Evolutionary conservation across 2,329 filamentous ascomycete genomes (phyloP).

Genomic region (Pleurostoma richardsiae): DNA sequence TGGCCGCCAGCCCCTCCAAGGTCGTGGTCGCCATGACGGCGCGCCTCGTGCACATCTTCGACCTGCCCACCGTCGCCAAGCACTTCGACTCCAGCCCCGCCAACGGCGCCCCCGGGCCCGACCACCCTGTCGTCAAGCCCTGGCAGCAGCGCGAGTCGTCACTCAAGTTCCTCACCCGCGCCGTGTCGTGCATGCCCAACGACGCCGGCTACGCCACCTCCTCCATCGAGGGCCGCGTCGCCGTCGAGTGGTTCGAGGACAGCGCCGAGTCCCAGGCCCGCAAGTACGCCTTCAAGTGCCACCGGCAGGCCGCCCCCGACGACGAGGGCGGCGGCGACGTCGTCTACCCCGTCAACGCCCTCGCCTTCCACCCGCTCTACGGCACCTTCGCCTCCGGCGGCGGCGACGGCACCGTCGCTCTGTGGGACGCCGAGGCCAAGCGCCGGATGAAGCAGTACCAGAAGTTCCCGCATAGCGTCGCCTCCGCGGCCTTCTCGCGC

Average conservation of each 20-base stretch:
- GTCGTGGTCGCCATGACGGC: constrained; percentile 94
- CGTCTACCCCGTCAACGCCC: constrained; percentile 86
- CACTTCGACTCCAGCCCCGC: constrained; percentile 38
- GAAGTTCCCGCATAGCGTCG: constrained; percentile 73
- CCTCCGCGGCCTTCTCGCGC: constrained; percentile 69
- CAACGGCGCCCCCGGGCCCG: constrained; percentile 26
- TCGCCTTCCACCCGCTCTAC: constrained; percentile 78
- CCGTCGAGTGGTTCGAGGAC: constrained; percentile 95
- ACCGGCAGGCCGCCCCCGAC: constrained; percentile 67
- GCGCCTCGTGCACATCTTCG: constrained; percentile 91
- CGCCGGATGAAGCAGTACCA: constrained; percentile 85
- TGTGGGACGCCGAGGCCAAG: constrained; percentile 92
- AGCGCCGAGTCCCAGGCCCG: constrained; percentile 79
- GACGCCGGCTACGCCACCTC: constrained; percentile 90
- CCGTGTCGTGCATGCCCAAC: constrained; percentile 93
- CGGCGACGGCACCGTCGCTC: constrained; percentile 83
- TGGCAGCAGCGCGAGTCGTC: constrained; percentile 94
- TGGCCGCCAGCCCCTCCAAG: constrained; percentile 72
- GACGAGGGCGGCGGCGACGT: constrained; percentile 66
- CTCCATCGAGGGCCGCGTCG: constrained; percentile 91
- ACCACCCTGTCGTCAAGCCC: constrained; percentile 55
- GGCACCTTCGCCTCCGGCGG: constrained; percentile 88
- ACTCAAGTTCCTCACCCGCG: constrained; percentile 91
- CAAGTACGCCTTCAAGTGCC: constrained; percentile 99
- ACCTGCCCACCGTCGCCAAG: constrained; percentile 63